Evolutionary conservation across 768 basidiomycete species (phyloP), one percentile per base, ranked within the genome.

Genomic region (Podaxis sp.): DNA sequence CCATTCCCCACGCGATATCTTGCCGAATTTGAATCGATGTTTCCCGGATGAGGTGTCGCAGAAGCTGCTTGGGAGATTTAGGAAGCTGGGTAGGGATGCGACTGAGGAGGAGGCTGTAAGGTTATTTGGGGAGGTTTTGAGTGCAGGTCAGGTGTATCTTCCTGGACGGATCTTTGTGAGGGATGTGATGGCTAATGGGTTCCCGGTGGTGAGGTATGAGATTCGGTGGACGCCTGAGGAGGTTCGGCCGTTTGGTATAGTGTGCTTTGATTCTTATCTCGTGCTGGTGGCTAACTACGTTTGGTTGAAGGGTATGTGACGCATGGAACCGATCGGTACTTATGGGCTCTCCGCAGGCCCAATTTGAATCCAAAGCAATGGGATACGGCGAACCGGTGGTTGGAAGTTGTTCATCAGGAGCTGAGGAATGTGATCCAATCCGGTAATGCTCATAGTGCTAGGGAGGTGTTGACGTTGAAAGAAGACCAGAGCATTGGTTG

Each of bases 171-270:
- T 92, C 41, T 78, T 93, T 30, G 79, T 81, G 36, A 76, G 84
- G 64, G 90, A 92, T 67, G 72, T 91, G 67, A 71, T 79, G 13
- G 71, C 74, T 4, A 80, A 77, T 0, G 81, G 78, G 1, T 91
- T 87, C 69, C 89, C 89, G 0, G 80, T 90, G 0, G 70, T 89
- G 61, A 79, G 90, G 60, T 93, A 92, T 68, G 76, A 81, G 66
- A 87, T 93, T 57, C 76, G 82, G 36, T 91, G 88, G 87, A 84
- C 85, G 0, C 88, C 90, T 0, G 84, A 87, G 68, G 82, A 86
- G 56, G 66, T 77, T 51, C 80, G 86, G 7, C 76, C 81, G 1
- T 73, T 80, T 68, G 89, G 89, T 86, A 68, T 66, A 78, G 59
- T 40, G 44, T 36, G 3, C 17, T 37, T 40, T 36, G 36, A 12